Evolutionary conservation across 768 basidiomycete genomes (phyloP).

Genomic region (Podaxis carcinomalis): DNA sequence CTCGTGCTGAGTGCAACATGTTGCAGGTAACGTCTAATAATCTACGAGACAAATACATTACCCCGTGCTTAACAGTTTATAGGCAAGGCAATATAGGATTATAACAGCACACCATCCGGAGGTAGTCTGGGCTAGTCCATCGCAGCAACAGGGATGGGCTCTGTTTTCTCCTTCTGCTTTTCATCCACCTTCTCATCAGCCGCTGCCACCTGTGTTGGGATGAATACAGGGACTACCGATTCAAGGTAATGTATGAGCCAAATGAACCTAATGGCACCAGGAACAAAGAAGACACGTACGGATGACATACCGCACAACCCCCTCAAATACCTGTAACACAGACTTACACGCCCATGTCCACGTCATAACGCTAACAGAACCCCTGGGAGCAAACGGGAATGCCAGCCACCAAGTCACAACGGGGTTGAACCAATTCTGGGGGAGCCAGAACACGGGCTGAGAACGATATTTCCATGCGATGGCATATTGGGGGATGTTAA

Average conservation of each 20-base stretch:
- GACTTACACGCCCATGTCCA: conserved; percentile 96
- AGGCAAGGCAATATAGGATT: not conserved
- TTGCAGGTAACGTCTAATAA: conserved; percentile 2
- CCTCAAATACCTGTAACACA: conserved; percentile 72
- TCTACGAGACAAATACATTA: conserved; percentile 15
- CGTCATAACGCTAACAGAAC: conserved; percentile 87
- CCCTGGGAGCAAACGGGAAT: conserved; percentile 87
- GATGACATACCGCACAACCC: not conserved
- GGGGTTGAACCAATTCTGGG: conserved; percentile 86
- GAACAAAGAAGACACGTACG: not conserved
- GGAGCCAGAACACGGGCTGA: conserved; percentile 90
- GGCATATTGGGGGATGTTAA: conserved; percentile 81
- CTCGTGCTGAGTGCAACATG: not conserved
- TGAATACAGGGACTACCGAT: not conserved
- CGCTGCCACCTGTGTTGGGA: not conserved
- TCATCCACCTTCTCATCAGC: not conserved
- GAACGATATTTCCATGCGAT: conserved; percentile 92
- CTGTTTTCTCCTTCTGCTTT: not conserved
- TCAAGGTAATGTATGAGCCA: not conserved
- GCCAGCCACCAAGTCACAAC: conserved; percentile 77
- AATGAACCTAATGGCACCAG: no score
- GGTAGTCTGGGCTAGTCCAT: conserved; percentile 6
- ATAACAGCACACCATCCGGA: not conserved
- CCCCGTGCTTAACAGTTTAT: not conserved
- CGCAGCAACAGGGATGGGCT: conserved; percentile 5